Evolutionary conservation across 805 yeast species (phyloP), one percentile per base, ranked within the genome.

Genomic region (Schizosaccharomyces cryophilus): DNA sequence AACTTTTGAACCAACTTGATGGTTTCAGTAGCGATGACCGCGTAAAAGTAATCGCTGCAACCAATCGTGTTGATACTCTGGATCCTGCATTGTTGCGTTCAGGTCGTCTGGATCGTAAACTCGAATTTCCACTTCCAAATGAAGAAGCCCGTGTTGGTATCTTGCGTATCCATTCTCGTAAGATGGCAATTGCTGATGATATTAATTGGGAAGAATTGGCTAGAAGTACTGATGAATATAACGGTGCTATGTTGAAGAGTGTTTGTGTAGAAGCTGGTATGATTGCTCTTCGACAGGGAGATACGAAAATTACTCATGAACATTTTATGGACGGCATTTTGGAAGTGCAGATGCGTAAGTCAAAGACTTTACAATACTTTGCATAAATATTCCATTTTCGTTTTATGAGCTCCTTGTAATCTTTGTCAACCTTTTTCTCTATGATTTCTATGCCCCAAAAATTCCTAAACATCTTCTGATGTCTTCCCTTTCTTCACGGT

Each of bases 251-350:
- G 74, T 77, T 93, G 71, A 93, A 93, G 75, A 98, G 98, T 1
- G 99, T 93, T 54, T 89, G 96, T 6, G 98, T 93, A 26, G 99
- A 93, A 73, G 98, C 99, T 5, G 99, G 99, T 70, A 93, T 93
- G 99, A 93, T 93, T 73, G 99, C 98, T 1, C 77, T 93, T 70
- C 82, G 98, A 74, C 87, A 87, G 67, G 96, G 95, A 19, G 95
- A 93, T 73, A 80, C 84, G 54, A 79, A 83, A 66, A 89, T 93
- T 61, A 85, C 87, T 67, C 99, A 93, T 72, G 98, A 93, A 73
- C 98, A 93, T 73, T 93, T 90, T 70, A 95, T 93, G 31, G 98
- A 93, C 72, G 99, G 95, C 61, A 88, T 93, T 64, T 84, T 96
- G 65, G 98, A 93, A 76, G 98, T 93, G 42, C 98, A 93, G 75